Evolutionary conservation across 345 rosid genomes (phyloP).

Genomic region (Gossypium bickii): DNA sequence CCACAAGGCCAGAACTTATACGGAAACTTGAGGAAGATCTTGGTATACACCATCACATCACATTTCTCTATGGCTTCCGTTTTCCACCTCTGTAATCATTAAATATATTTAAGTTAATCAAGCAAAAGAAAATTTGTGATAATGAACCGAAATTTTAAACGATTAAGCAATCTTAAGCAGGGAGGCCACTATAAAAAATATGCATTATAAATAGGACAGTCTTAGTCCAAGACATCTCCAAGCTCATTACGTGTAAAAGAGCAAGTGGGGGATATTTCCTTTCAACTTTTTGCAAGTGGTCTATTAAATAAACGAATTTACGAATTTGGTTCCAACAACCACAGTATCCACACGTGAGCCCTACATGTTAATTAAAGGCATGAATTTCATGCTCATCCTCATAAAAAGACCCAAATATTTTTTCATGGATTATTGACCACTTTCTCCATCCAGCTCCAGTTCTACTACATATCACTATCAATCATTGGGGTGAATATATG

Average conservation of each 20-base stretch:
- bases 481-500: neutral
- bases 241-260: neutral
- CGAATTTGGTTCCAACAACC: neutral
- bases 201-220: neutral
- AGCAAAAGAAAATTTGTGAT: neutral
- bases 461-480: neutral
- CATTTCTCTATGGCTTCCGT: slow-evolving; percentile 78
- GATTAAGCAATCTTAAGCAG: neutral
- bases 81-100: slow-evolving; percentile 79
- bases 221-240: neutral
- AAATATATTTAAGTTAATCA: slow-evolving; percentile 1
- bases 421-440: neutral
- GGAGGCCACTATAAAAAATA: neutral
- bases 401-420: too few relatives aligned
- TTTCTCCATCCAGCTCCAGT: neutral
- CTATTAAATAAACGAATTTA: neutral
- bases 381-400: neutral
- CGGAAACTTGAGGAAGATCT: slow-evolving; percentile 95
- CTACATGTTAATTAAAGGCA: neutral
- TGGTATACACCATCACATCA: slow-evolving; percentile 93
- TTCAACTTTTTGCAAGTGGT: neutral
- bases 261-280: neutral
- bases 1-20: slow-evolving; percentile 83
- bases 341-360: neutral
- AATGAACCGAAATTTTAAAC: slow-evolving; percentile 1